These are phyloP conservation scores for Knufia petricola DNA, from an alignment of 2,329 filamentous ascomycete genomes.

Conservation along the genomic window DNA sequence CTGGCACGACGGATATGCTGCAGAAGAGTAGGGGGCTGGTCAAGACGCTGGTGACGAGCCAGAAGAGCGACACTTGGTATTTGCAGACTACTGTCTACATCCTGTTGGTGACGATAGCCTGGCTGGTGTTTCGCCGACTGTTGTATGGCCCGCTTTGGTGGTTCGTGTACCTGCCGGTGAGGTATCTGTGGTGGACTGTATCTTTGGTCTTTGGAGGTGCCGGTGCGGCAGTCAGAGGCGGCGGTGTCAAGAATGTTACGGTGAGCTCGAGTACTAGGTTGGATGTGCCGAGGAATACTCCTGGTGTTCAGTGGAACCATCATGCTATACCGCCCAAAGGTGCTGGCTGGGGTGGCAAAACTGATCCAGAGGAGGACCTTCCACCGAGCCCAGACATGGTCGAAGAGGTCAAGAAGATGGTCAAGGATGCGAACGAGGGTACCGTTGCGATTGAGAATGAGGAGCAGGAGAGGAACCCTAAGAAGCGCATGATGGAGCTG, in stretches of 20 bases:
- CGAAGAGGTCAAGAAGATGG: conserved; percentile 35
- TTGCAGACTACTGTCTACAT: conserved; percentile 82
- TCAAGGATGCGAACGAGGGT: conserved; percentile 23
- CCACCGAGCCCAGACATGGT: conserved; percentile 27
- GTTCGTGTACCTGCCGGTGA: conserved; percentile 75
- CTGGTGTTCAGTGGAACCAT: conserved; percentile 9
- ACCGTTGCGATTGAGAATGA: conserved; percentile 28
- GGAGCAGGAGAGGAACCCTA: conserved; percentile 35
- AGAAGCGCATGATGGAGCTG: conserved; percentile 40
- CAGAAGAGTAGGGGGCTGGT: conserved; percentile 65
- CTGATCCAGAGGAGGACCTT: conserved; percentile 18
- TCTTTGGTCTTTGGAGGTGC: conserved; percentile 46
- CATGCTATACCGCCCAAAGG: conserved; percentile 23
- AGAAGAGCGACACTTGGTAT: conserved; percentile 98
- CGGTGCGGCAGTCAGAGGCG: neutral
- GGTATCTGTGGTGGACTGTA: conserved; percentile 51
- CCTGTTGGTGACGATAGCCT: conserved; percentile 63
- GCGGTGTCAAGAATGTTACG: neutral
- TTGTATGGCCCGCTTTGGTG: conserved; percentile 87
- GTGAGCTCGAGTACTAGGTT: conserved; percentile 10
- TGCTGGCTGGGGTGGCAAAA: conserved; percentile 35
- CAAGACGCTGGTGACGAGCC: conserved; percentile 67
- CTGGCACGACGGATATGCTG: conserved; percentile 66
- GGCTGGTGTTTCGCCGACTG: conserved; percentile 76
- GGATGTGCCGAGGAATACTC: conserved; percentile 14